Evolutionary conservation across 306 rosid genomes (phyloP), one percentile per base, ranked within the genome.

Genomic region (Abrus precatorius): DNA sequence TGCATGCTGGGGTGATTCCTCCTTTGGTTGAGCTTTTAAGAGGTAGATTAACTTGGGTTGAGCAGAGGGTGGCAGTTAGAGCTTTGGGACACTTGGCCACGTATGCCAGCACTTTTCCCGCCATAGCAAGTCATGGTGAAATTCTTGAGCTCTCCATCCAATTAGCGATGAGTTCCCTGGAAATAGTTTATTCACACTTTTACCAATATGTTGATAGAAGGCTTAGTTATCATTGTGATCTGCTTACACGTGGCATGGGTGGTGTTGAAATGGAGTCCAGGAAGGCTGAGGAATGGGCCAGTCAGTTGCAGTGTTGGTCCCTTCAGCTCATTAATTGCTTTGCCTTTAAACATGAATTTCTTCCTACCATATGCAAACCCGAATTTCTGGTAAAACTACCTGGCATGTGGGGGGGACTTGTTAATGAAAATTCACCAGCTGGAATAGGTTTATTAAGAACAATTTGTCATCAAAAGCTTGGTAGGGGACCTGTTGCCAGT

Each of bases 261-360:
- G 99, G 99, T 47, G 99, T 90, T 65, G 99, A 96, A 81, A 96
- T 96, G 99, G 99, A 96, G 84, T 93, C 98, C 38, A 89, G 99
- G 88, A 96, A 96, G 89, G 97, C 99, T 3, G 99, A 96, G 85
- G 99, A 96, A 85, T 96, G 99, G 99, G 99, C 99, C 41, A 96
- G 99, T 69, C 99, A 96, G 86, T 80, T 96, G 82, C 99, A 96
- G 78, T 96, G 99, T 79, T 96, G 99, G 99, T 96, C 99, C 55
- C 91, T 96, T 78, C 99, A 96, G 89, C 97, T 96, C 53, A 93
- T 96, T 74, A 96, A 96, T 77, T 96, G 99, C 84, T 96, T 93
- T 82, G 97, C 99, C 59, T 93, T 93, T 57, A 96, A 96, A 84
- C 94, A 97, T 0, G 99, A 96, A 86, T 96, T 96, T 87, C 94